Percentiles rank a stretch among this genome's conserved stretches.
Conservation (phyloP, 2,329 filamentous ascomycete genomes). For the Diaporthe capsici region DNA sequence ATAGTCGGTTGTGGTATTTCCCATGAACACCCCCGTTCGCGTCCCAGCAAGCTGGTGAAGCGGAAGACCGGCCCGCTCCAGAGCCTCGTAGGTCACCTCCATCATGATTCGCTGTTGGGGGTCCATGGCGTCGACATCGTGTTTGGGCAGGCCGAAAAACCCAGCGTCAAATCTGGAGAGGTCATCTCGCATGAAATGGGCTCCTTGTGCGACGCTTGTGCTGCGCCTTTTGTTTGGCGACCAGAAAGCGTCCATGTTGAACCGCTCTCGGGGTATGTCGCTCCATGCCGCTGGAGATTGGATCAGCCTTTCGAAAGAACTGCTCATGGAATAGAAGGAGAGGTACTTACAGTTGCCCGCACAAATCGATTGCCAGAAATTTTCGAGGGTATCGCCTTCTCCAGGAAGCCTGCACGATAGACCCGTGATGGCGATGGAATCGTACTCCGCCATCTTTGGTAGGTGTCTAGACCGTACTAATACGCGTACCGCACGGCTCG, state of each 20-base stretch:
- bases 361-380: constrained; percentile 17
- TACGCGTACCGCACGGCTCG: neutral
- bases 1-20: neutral
- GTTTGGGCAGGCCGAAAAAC: constrained; percentile 5
- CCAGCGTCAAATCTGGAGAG: constrained; percentile 7
- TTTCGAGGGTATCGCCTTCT: constrained; percentile 4
- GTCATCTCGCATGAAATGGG: neutral
- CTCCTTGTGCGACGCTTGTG: constrained; percentile 6
- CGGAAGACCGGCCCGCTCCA: constrained; percentile 19
- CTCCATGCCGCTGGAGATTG: neutral
- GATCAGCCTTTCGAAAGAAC: neutral
- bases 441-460: neutral
- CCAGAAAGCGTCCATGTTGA: constrained; percentile 11
- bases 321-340: neutral
- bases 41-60: neutral
- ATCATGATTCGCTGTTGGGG: constrained; percentile 11
- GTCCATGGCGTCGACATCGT: constrained; percentile 12
- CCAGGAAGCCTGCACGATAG: constrained; percentile 16
- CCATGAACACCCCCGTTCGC: constrained; percentile 14
- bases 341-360: neutral
- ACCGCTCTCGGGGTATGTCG: constrained; percentile 11
- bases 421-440: constrained; percentile 2
- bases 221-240: constrained; percentile 8
- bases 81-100: constrained; percentile 32
- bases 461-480: neutral